Percentiles rank a stretch among this genome's conserved stretches.
phyloP scores from a whole-genome alignment of 139 green algal genomes.

The Raphidocelis subcapitata region DNA sequence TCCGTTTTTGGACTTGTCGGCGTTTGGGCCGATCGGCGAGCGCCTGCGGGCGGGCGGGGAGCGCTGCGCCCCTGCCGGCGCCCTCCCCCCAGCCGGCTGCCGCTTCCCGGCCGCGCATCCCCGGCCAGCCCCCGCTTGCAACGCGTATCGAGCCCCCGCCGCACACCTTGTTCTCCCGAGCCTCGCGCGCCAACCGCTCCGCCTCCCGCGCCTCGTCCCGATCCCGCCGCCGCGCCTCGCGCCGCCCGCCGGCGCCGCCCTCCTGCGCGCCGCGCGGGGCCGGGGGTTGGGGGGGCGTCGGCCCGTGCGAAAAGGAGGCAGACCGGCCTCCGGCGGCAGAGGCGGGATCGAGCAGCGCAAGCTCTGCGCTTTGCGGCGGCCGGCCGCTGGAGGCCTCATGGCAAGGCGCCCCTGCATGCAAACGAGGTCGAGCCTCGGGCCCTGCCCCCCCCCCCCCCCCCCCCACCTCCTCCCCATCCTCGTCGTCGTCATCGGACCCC shows the following conservation, averaged over 20 bases:
- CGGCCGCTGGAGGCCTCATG: background rate
- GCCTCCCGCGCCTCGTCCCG: constrained; percentile 27
- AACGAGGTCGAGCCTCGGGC: background rate
- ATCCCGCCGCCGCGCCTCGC: constrained; percentile 26
- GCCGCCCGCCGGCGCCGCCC: constrained; percentile 8
- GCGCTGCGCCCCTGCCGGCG: too few species aligned
- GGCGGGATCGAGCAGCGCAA: too few species aligned
- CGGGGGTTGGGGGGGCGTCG: too few species aligned
- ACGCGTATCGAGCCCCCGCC: too few species aligned
- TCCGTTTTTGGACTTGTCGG: too few species aligned
- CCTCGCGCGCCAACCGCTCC: constrained; percentile 22
- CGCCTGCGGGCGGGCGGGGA: too few species aligned
- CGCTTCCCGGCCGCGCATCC: too few species aligned
- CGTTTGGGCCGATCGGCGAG: too few species aligned
- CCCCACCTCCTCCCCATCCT: background rate
- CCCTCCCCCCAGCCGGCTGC: too few species aligned
- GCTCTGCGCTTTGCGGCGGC: too few species aligned
- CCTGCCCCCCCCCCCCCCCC: background rate
- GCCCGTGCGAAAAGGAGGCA: background rate
- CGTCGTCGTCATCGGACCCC: background rate
- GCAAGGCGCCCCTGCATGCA: background rate
- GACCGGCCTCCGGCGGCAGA: too few species aligned
- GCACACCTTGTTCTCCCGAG: background rate
- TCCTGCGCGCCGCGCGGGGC: background rate
- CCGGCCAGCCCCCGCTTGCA: too few species aligned